Evolutionary conservation across 2,329 filamentous ascomycete genomes (phyloP).

Genomic region (Aspergillus luchuensis): DNA sequence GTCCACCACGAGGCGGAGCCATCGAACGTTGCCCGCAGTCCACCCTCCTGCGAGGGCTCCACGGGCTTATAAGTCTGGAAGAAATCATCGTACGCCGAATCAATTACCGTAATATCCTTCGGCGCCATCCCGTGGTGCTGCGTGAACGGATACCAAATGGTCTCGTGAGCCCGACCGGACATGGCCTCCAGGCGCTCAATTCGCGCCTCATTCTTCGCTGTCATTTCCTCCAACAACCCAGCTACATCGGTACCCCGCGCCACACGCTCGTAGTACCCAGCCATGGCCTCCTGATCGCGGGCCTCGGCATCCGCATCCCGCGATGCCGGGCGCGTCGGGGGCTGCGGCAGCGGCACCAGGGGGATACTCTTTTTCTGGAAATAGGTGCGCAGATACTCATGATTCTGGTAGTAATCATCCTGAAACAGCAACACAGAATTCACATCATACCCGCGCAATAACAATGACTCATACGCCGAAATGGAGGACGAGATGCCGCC

Average conservation of each 20-base stretch:
- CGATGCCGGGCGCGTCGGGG: conserved; percentile 52
- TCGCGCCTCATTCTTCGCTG: conserved; percentile 57
- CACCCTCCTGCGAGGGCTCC: conserved; percentile 20
- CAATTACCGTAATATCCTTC: conserved; percentile 70
- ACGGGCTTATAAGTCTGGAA: conserved; percentile 63
- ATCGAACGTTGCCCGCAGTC: conserved; percentile 71
- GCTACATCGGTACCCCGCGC: conserved; percentile 44
- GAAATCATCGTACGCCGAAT: conserved; percentile 76
- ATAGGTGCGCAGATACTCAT: conserved; percentile 67
- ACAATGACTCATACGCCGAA: conserved; percentile 75
- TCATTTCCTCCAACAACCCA: conserved; percentile 55
- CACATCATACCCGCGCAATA: conserved; percentile 76
- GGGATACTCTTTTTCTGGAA: conserved; percentile 63
- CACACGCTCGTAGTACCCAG: conserved; percentile 61
- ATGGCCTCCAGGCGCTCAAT: conserved; percentile 64
- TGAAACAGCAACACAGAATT: conserved; percentile 70
- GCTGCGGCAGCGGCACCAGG: conserved; percentile 59
- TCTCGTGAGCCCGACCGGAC: conserved; percentile 60
- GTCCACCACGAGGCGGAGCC: conserved; percentile 92
- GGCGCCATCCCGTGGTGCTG: conserved; percentile 68
- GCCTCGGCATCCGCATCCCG: conserved; percentile 34
- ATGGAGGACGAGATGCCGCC: conserved; percentile 82
- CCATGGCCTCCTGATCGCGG: conserved; percentile 61
- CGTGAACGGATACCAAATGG: conserved; percentile 86
- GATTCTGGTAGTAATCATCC: conserved; percentile 67